Base-by-base conservation (phyloP, 495 filamentous ascomycete species). In the Aspergillus baeticus region DNA sequence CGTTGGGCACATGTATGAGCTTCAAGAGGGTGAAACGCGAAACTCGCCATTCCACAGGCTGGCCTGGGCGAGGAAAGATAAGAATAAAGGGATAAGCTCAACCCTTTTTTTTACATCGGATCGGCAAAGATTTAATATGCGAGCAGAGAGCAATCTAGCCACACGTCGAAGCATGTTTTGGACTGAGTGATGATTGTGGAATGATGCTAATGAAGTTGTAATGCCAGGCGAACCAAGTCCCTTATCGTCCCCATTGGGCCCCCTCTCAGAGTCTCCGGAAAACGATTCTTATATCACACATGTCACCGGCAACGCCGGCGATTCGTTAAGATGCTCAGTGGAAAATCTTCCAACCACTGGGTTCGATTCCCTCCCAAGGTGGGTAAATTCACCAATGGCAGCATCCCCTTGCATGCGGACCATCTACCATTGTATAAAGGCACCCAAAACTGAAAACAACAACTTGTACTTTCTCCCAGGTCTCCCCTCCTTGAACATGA, bases 401-500 rank as follows among this genome's bases (percentile, higher is more conserved):
- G 38, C 20, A 34, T 55, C 63, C 50, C 63, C 64, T 63, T 66
- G 60, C 60, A 53, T 61, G 41, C 10, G 6, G 34, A 55, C 37
- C 33, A 48, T 31, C 29, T 41, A 42, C 34, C 18, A 53, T 52
- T 58, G 55, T 37, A 46, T 50, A 49, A 50, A 33, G 38, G 34
- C 20, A 33, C 38, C 15, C 50, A 23, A 46, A 81, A 87, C 87
- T 69, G 86, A 87, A 72, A 75, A 76, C 55, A 87, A 84, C 62
- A 82, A 83, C 20, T 77, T 80, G 75, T 82, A 5, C 47, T 67
- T 78, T 80, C 84, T 65, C n/a, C 74, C 85, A 84, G 81, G 66
- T 84, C 83, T 33, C 78, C 82, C 47, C 71, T 87, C 58, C 71
- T 84, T 51, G 84, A 86, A 55, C 82, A 78, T 64, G 84, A 87